Evolutionary conservation across 1,284 basidiomycete species (phyloP).

Genomic region (Ceratobasidium sp.): DNA sequence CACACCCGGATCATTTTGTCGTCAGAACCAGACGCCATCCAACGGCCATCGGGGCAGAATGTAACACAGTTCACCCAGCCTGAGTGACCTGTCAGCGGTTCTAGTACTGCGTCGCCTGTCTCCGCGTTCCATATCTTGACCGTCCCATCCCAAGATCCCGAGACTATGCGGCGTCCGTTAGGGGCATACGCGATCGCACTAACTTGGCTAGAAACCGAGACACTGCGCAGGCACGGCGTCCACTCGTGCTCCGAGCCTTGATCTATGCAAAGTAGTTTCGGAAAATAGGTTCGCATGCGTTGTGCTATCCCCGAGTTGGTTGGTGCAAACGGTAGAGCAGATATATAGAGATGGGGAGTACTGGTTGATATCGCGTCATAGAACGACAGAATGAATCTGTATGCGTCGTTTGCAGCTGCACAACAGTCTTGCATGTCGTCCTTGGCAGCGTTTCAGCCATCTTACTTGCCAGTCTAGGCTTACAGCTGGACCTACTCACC

Average conservation of each 20-base stretch:
- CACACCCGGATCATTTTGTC: slow-evolving; percentile 36
- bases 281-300: not conserved
- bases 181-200: slow-evolving; percentile 18
- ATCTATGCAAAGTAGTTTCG: not conserved
- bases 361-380: not conserved
- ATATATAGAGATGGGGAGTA: not conserved
- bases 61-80: not conserved
- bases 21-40: slow-evolving; percentile 35
- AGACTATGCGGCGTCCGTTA: slow-evolving; percentile 8
- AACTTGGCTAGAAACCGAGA: not conserved
- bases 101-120: not conserved
- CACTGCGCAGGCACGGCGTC: not conserved
- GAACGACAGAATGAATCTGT: not conserved
- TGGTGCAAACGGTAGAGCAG: not conserved
- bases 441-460: not conserved
- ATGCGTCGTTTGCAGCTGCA: not conserved
- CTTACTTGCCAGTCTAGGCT: not conserved
- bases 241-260: not conserved
- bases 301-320: not conserved
- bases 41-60: slow-evolving; percentile 38
- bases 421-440: not conserved
- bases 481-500: not conserved
- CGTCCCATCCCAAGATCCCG: not conserved
- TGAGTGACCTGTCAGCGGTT: not conserved
- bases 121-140: slow-evolving; percentile 30